phyloP scores from a whole-genome alignment of 192 early-diverging fungal genomes.

The Thoreauomyces humboldtii region DNA sequence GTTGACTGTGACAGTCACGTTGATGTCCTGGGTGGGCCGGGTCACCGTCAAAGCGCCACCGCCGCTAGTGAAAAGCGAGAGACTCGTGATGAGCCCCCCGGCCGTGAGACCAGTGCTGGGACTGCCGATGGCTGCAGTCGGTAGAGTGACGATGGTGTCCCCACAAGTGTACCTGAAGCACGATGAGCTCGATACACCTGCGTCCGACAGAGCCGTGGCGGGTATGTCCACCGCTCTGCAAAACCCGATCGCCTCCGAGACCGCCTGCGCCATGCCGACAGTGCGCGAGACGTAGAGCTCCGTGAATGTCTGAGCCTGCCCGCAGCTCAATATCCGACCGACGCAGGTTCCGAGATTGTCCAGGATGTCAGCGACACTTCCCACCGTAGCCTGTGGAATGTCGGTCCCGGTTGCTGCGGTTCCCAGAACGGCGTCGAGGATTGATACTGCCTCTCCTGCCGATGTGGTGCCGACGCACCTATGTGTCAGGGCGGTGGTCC shows the following conservation, averaged over 20 bases:
- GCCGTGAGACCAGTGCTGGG: neutral
- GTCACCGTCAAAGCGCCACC: neutral
- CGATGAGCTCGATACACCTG: neutral
- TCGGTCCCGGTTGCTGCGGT: neutral
- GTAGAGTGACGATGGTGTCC: neutral
- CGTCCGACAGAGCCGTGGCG: neutral
- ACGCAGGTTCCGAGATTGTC: neutral
- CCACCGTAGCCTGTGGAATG: neutral
- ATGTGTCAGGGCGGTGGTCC: neutral
- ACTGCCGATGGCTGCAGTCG: neutral
- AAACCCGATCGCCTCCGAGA: neutral
- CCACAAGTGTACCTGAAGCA: constrained; percentile 12
- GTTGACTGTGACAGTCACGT: neutral
- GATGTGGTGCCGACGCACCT: neutral
- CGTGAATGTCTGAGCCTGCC: neutral
- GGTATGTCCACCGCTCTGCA: constrained; percentile 1
- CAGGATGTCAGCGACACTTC: neutral
- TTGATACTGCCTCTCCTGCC: neutral
- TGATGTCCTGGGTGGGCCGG: neutral
- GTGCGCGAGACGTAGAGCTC: neutral
- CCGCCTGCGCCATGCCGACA: neutral
- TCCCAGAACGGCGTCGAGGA: neutral
- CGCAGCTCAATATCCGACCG: neutral
- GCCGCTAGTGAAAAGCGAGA: neutral
- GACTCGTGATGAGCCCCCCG: neutral